Base-by-base conservation (phyloP, 1,284 basidiomycete species). In the Gymnopus androsaceus region DNA sequence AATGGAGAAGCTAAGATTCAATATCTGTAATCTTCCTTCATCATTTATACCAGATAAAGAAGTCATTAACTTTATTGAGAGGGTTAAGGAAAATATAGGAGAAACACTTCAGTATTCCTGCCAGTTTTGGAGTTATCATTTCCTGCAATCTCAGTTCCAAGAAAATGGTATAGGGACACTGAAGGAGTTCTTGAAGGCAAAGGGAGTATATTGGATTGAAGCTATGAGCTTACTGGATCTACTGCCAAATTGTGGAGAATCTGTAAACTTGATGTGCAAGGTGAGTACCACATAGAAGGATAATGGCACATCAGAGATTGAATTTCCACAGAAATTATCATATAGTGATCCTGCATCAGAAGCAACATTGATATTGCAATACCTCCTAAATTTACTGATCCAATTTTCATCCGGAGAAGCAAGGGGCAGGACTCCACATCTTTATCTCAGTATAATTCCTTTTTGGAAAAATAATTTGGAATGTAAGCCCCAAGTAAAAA, bases 201-300 rank as follows among this genome's bases (percentile, higher is more conserved):
- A 48, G 36, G 36, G 45, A 12, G 14, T 55, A 23, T 55, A 31
- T 41, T 55, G 54, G 54, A 55, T 55, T 49, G 54, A 55, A 38
- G 46, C 45, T 15, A 41, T 48, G 34, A 55, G 37, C 34, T 11
- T 55, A 6, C 15, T 42, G 36, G 28, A 25, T 4, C 4, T 17
- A 12, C 15, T 53, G 25, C 9, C 25, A 5, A 25, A 7, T 15
- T 44, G 51, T 33, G 41, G 40, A 15, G 21, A 33, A 23, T 34
- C 8, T 33, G 6, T 53, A 7, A 14, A 41, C 4, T 19, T 27
- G 8, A 11, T 44, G 51, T 21, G 34, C 8, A 44, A 45, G 38
- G 51, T 45, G 30, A 19, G 45, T 33, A 5, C 9, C 14, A 11
- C 4, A 25, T 7, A 21, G 3, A 36, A 4, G 5, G 21, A 3